Evolutionary conservation across 805 yeast genomes (phyloP).

Genomic region (Candida nanaspora): DNA sequence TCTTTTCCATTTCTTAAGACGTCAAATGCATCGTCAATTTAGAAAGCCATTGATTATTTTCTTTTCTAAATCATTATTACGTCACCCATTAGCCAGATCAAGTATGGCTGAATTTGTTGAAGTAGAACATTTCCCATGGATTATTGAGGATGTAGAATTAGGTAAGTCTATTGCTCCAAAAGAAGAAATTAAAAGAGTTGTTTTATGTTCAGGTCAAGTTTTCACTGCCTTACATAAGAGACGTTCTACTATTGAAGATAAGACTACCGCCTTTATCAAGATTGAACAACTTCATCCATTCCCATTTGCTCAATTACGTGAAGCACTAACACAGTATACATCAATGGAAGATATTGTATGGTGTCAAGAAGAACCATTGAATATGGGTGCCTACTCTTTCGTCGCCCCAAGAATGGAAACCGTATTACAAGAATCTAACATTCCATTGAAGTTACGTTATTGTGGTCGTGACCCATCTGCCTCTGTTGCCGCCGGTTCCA

Average conservation of each 20-base stretch:
- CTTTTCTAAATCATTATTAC: conserved; percentile 88
- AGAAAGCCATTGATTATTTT: conserved; percentile 82
- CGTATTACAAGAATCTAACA: conserved; percentile 65
- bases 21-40: conserved; percentile 99
- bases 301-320: conserved; percentile 94
- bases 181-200: conserved; percentile 82
- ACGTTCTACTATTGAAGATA: conserved; percentile 71
- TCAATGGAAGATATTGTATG: conserved; percentile 82
- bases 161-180: conserved; percentile 70
- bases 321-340: conserved; percentile 72
- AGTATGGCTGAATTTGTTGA: conserved; percentile 76
- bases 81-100: conserved; percentile 97
- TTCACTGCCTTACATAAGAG: conserved; percentile 86
- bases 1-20: conserved; percentile 91
- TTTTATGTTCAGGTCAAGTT: conserved; percentile 88
- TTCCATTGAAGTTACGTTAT: conserved; percentile 58
- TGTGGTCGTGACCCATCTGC: conserved; percentile 99
- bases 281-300: conserved; percentile 97
- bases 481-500: conserved; percentile 96
- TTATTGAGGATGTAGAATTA: conserved; percentile 85
- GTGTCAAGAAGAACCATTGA: conserved; percentile 99
- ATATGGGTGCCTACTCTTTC: conserved; percentile 86
- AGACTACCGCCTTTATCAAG: conserved; percentile 80
- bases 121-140: conserved; percentile 91
- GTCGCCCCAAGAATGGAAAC: conserved; percentile 81